Percentiles rank a stretch among this genome's conserved stretches.
Evolutionary conservation across 1,284 basidiomycete species (phyloP).

Genomic region (Puccinia novopanici): DNA sequence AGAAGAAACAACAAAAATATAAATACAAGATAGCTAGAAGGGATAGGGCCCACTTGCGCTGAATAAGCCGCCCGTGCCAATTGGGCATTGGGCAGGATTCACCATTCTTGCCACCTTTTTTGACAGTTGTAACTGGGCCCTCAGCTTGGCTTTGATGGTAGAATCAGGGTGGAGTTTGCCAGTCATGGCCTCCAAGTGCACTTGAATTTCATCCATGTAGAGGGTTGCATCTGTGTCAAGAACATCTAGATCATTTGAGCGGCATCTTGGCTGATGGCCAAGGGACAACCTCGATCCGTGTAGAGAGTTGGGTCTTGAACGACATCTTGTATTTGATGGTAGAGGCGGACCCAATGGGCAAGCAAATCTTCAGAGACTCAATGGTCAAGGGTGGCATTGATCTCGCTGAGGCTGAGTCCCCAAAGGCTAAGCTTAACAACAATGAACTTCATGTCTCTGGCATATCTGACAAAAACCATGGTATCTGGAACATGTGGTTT

Average conservation of each 20-base stretch:
- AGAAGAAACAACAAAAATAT: too few relatives aligned
- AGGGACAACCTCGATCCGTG: neutral
- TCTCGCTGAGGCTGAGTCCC: neutral
- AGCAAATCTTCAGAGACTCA: neutral
- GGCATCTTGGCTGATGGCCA: neutral
- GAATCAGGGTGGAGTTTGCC: neutral
- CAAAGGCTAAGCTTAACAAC: too few relatives aligned
- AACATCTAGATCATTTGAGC: too few relatives aligned
- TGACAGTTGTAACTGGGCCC: neutral
- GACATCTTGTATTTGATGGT: neutral
- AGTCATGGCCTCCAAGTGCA: neutral
- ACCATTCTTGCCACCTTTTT: neutral
- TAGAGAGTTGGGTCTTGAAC: neutral
- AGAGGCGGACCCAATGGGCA: neutral
- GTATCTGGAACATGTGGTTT: too few relatives aligned
- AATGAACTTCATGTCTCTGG: too few relatives aligned
- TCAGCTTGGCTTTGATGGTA: neutral
- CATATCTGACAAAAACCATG: too few relatives aligned
- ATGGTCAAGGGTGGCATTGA: neutral
- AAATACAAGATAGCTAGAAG: neutral
- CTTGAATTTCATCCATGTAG: too few relatives aligned
- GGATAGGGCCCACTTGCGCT: neutral
- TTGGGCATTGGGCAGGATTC: neutral
- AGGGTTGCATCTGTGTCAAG: too few relatives aligned
- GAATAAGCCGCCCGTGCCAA: neutral